Base-by-base conservation (phyloP, 192 early-diverging fungal species). In the Coemansia sp. region DNA sequence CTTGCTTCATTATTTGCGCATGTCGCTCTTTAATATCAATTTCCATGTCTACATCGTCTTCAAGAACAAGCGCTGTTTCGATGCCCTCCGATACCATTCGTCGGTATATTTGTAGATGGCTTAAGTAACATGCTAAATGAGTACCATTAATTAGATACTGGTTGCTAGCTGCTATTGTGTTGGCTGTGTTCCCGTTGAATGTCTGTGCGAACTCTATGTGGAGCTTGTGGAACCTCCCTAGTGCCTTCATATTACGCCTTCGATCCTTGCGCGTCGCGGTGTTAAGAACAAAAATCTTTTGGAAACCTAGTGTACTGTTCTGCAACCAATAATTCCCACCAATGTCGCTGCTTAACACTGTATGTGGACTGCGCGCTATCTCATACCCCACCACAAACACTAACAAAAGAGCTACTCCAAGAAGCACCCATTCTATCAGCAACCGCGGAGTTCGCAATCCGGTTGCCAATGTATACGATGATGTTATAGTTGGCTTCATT, bases 1-100 rank as follows among this genome's bases (percentile, higher is more conserved):
- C 54, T 8, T 69, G 39, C 11, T 53, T 33, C 68, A 76, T 70
- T 2, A 72, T 66, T 6, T 50, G 30, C 1, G 17, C 21, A 59
- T 72, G 71, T 10, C 61, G 32, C 36, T 75, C 21, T 30, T 72
- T 68, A 6, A 83, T 20, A 57, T 75, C 76, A 7, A 64, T 20
- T 56, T 78, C 75, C 68, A 83, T 67, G 54, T 83, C 81, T 3
- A 83, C 59, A 42, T 78, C 81, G 59, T 75, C 76, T 24, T 78
- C 70, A 22, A 83, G 55, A 31, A 71, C 55, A 8, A 71, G 57
- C 25, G 73, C 72, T 9, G 73, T 75, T 27, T 78, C 66, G 29
- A 78, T 60, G 61, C 57, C 54, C 7, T 78, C 72, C 1, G 25
- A 39, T 5, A 78, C 56, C 58, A 69, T 69, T 1, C 29, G 59